phyloP scores from a whole-genome alignment of 2,329 filamentous ascomycete species.

The Aspergillus carbonarius region DNA sequence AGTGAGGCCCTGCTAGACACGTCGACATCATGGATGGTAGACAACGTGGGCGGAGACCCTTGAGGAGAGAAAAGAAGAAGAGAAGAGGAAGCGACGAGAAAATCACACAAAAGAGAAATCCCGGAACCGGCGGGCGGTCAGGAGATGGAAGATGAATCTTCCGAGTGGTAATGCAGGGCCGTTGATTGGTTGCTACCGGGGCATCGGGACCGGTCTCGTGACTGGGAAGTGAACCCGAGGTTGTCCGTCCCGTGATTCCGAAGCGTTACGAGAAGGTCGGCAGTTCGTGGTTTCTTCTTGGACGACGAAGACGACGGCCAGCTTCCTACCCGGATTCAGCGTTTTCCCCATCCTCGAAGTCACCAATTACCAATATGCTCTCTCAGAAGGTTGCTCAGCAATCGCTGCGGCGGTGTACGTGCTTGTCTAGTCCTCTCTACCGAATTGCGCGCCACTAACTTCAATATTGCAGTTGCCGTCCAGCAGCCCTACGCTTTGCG shows the following conservation, averaged over 20 bases:
- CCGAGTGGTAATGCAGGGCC: constrained; percentile 34
- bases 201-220: constrained; percentile 31
- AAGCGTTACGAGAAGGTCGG: constrained; percentile 30
- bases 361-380: constrained; percentile 40
- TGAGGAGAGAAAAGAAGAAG: constrained; percentile 26
- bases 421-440: neutral
- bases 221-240: constrained; percentile 39
- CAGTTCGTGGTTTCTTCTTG: constrained; percentile 20
- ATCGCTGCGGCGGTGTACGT: constrained; percentile 51
- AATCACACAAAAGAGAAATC: constrained; percentile 21
- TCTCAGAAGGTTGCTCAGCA: constrained; percentile 50
- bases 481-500: constrained; percentile 45
- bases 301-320: constrained; percentile 22
- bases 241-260: constrained; percentile 40
- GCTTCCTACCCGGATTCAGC: constrained; percentile 11
- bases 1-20: constrained; percentile 40
- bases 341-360: constrained; percentile 7
- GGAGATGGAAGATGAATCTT: constrained; percentile 37
- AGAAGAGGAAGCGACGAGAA: constrained; percentile 13
- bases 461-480: constrained; percentile 40
- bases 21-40: constrained; percentile 40
- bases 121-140: constrained; percentile 5
- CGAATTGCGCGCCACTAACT: constrained; percentile 26
- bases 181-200: constrained; percentile 34
- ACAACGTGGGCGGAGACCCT: constrained; percentile 43